Base-by-base conservation (phyloP, 225 moss, liverwort and hornwort genomes). In the Asterella californica region DNA sequence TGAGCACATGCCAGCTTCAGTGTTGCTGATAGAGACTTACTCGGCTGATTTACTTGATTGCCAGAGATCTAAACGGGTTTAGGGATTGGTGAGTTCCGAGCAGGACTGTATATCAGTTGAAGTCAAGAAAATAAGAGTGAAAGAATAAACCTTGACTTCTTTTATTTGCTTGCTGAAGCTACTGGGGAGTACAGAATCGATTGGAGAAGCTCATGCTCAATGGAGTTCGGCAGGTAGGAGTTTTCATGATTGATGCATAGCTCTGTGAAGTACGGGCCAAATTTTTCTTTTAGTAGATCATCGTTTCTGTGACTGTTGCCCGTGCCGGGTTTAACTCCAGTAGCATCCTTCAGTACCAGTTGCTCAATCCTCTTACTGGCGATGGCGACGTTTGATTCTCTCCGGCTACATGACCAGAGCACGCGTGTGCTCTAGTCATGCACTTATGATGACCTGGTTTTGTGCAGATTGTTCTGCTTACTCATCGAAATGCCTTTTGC, bases 141-240 rank as follows among this genome's bases (percentile, higher is more conserved):
- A 53, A 53, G 18, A 76, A 34, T 37, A 18, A 54, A 76, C n/a
- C 24, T 64, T 78, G 63, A 63, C 33, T 22, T 5, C 33, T 15
- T 45, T 10, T 22, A 15, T 47, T 78, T 78, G 78, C 65, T 49
- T 46, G 22, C 46, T 65, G 66, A 25, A 94, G 96, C 88, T 94
- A 94, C 76, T 97, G 96, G 96, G 96, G 96, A 70, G 90, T 97
- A 2, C 96, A 97, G 82, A 97, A 54, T 83, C 94, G 96, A 33
- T 75, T 90, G 60, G 94, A 97, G 84, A 97, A 93, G 87, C 85
- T 97, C n/a, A 94, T 97, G 94, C 89, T 94, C n/a, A 94, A 97
- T 78, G 96, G 96, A 57, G 90, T 94, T 81, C 92, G 96, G 64
- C 96, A 97, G 94, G 96, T 96, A 81, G 37, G 57, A 57, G 2